A percentile compares a stretch with the other conserved stretches of the same genome.
phyloP scores from a whole-genome alignment of 768 basidiomycete species.

The Boletus rufocinnamomeus region DNA sequence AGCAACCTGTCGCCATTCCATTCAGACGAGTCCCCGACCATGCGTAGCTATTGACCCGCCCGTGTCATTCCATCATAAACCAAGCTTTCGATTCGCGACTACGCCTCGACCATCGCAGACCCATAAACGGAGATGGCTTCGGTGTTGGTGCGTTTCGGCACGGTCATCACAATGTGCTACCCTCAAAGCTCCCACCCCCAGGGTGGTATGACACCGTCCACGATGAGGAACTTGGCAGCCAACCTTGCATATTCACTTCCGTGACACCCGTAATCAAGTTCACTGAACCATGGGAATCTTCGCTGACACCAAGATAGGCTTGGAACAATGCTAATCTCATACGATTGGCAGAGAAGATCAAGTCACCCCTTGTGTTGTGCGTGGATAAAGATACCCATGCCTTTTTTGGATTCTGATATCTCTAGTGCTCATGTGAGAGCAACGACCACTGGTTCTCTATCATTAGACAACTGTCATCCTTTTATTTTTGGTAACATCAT shows the following conservation, averaged over 20 bases:
- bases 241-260: conserved; percentile 95
- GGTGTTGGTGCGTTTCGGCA: conserved; percentile 71
- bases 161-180: not conserved
- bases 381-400: conserved; percentile 27
- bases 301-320: conserved; percentile 53
- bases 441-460: conserved; percentile 89
- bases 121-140: conserved; percentile 96
- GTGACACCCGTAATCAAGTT: conserved; percentile 74
- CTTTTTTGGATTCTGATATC: conserved; percentile 5
- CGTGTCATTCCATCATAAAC: conserved; percentile 95
- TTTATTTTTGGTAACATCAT: conserved; percentile 91
- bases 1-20: conserved; percentile 19
- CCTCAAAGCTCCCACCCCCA: conserved; percentile 27
- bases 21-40: conserved; percentile 3
- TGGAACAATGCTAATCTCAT: conserved; percentile 96
- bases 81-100: conserved; percentile 95
- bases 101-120: conserved; percentile 74
- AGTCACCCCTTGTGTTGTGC: conserved; percentile 92
- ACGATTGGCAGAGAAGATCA: conserved; percentile 96
- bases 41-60: conserved; percentile 80
- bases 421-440: conserved; percentile 87
- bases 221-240: conserved; percentile 79
- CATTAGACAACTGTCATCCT: conserved; percentile 93
- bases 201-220: conserved; percentile 94
- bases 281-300: not conserved